A percentile compares a stretch with the other conserved stretches of the same genome.
phyloP scores from a whole-genome alignment of 1,139 yeast genomes.

The Blastobotrys illinoisensis region DNA sequence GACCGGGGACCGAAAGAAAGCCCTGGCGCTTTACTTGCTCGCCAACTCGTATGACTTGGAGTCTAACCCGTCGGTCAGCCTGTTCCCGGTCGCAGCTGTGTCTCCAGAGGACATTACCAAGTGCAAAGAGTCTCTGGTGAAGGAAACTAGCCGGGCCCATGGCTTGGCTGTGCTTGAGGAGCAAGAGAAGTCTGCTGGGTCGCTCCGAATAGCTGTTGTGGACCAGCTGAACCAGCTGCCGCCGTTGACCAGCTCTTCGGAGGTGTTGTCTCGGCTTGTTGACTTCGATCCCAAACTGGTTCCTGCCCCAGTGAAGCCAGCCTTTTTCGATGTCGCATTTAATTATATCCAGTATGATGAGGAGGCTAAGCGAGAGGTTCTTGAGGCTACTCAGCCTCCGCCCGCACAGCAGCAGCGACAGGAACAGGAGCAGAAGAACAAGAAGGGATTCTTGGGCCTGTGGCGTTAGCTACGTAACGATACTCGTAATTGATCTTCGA shows the following conservation, averaged over 20 bases:
- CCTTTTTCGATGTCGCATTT: slow-evolving; percentile 81
- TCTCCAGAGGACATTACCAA: slow-evolving; percentile 24
- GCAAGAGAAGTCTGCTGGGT: slow-evolving; percentile 6
- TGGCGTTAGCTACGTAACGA: background rate
- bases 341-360: slow-evolving; percentile 59
- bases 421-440: slow-evolving; percentile 9
- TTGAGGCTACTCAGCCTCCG: background rate
- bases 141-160: slow-evolving; percentile 31
- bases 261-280: slow-evolving; percentile 41
- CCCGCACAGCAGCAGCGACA: background rate
- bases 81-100: background rate
- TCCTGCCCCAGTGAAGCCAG: slow-evolving; percentile 78
- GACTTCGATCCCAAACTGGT: slow-evolving; percentile 42
- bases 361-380: slow-evolving; percentile 9
- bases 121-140: slow-evolving; percentile 36
- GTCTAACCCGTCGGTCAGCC: slow-evolving; percentile 1
- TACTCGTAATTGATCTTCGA: background rate
- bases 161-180: slow-evolving; percentile 47
- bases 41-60: slow-evolving; percentile 31
- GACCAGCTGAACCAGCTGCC: slow-evolving; percentile 46
- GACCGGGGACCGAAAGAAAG: slow-evolving; percentile 44
- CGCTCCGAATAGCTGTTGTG: slow-evolving; percentile 32
- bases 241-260: slow-evolving; percentile 28
- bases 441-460: slow-evolving; percentile 15
- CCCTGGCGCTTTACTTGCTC: slow-evolving; percentile 47